Percentiles rank a stretch among this genome's conserved stretches.
These are phyloP conservation scores for Neonectria magnoliae DNA, from an alignment of 2,329 filamentous ascomycete genomes.

Conservation along the genomic window DNA sequence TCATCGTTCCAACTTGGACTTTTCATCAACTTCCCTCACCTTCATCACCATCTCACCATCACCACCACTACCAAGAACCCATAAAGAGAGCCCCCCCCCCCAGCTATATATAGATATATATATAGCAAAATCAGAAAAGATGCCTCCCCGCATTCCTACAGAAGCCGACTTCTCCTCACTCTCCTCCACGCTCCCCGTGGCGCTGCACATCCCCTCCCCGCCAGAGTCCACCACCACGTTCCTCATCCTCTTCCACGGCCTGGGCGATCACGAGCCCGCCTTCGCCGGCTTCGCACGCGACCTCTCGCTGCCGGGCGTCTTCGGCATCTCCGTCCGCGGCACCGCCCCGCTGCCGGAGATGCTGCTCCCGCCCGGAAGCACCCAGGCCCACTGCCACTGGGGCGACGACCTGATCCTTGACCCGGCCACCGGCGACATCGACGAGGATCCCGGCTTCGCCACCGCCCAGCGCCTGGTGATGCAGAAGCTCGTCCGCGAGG, in stretches of 20 bases:
- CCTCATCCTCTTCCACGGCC: conserved; percentile 83
- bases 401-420: conserved; percentile 72
- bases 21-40: conserved; percentile 8
- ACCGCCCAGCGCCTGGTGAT: conserved; percentile 59
- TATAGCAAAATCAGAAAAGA: too few species aligned
- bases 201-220: conserved; percentile 61
- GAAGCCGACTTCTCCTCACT: conserved; percentile 60
- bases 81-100: too few species aligned
- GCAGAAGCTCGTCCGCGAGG: conserved; percentile 60
- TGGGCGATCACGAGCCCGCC: conserved; percentile 77
- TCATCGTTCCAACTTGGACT: conserved; percentile 4
- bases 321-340: conserved; percentile 78
- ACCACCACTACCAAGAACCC: background rate
- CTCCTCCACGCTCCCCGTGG: conserved; percentile 52
- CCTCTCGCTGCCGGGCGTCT: conserved; percentile 79
- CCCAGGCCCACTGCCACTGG: conserved; percentile 65
- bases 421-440: conserved; percentile 60
- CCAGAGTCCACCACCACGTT: conserved; percentile 76
- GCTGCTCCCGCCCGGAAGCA: conserved; percentile 55
- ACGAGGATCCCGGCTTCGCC: conserved; percentile 70
- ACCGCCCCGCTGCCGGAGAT: conserved; percentile 75
- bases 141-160: conserved; percentile 62
- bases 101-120: too few species aligned
- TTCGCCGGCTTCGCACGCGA: conserved; percentile 76
- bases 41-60: conserved; percentile 2